Evolutionary conservation across 1,284 basidiomycete genomes (phyloP).

Genomic region (Neonothopanus nambi): DNA sequence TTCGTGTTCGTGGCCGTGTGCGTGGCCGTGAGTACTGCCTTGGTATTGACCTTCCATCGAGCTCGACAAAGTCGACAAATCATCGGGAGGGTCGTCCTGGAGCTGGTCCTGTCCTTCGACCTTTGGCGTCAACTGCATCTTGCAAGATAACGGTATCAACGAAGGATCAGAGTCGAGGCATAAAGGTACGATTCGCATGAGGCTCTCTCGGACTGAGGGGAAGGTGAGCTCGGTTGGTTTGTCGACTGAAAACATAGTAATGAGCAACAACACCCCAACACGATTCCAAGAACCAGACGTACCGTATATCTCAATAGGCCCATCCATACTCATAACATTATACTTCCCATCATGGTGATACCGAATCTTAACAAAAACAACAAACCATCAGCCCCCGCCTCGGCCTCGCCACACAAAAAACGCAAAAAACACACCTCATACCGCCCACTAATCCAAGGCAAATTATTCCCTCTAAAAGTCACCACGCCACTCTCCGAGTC

Average conservation of each 20-base stretch:
- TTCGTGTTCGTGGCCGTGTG: too few relatives aligned
- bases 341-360: slow-evolving; percentile 95
- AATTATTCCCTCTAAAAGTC: slow-evolving; percentile 72
- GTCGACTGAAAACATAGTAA: slow-evolving; percentile 52
- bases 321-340: slow-evolving; percentile 87
- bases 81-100: too few relatives aligned
- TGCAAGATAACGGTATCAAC: slow-evolving; percentile 77
- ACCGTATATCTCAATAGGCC: slow-evolving; percentile 89
- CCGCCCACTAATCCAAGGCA: slow-evolving; percentile 85
- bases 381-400: slow-evolving; percentile 9
- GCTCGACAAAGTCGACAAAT: too few relatives aligned
- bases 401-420: not conserved
- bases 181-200: slow-evolving; percentile 79
- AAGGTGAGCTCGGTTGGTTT: slow-evolving; percentile 64
- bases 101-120: too few relatives aligned
- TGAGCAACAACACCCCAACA: slow-evolving; percentile 6
- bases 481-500: slow-evolving; percentile 67
- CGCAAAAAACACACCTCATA: slow-evolving; percentile 80
- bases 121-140: slow-evolving; percentile 28
- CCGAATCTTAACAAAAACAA: slow-evolving; percentile 48
- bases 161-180: slow-evolving; percentile 86
- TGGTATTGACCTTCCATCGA: too few relatives aligned
- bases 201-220: slow-evolving; percentile 59
- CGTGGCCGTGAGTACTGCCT: too few relatives aligned
- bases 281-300: slow-evolving; percentile 27